Base-by-base conservation (phyloP, 108 stramenopile species). In the Fistulifera solaris region DNA sequence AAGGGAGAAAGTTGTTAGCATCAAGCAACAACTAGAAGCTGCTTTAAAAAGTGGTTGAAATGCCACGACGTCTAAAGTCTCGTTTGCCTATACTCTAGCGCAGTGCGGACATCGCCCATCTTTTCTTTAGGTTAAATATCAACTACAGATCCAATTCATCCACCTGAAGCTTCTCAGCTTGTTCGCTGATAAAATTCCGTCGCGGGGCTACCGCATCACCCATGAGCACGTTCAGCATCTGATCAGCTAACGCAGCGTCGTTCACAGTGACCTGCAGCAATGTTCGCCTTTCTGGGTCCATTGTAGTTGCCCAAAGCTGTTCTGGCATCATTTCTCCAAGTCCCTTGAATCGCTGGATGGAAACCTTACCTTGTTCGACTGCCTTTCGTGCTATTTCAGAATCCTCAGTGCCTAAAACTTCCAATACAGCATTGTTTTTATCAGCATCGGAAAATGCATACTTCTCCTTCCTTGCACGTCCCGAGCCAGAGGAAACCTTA, bases 311-410 rank as follows among this genome's bases (percentile, higher is more conserved):
- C 95, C 95, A 96, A 48, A 96, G 73, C 64, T 96, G 91, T 50
- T 81, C 63, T 17, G 95, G 92, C 95, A 96, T 96, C 95, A 96
- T 96, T 66, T 96, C 95, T 8, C 95, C 95, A 18, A 96, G 57
- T 10, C 95, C 95, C 68, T 96, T 89, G 71, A 89, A 84, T 22
- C 83, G 57, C 61, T 89, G 83, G 42, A 89, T 66, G 22, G 59
- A 72, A 0, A 84, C 71, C 40, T 80, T 88, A n/a, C 75, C 75
- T 42, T 56, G 68, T 4, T 61, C 45, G 15, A 86, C 25, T 23
- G 70, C 69, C 22, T 63, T 38, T 10, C 42, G 61, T 2, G 53
- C 40, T 11, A 51, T 59, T 13, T 49, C 31, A 13, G 40, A 11
- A 11, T 68, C 77, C 13, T 72, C 45, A 48, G 58, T 54, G 41